Conservation (phyloP, 192 early-diverging fungal species). For the Coemansia sp. region DNA sequence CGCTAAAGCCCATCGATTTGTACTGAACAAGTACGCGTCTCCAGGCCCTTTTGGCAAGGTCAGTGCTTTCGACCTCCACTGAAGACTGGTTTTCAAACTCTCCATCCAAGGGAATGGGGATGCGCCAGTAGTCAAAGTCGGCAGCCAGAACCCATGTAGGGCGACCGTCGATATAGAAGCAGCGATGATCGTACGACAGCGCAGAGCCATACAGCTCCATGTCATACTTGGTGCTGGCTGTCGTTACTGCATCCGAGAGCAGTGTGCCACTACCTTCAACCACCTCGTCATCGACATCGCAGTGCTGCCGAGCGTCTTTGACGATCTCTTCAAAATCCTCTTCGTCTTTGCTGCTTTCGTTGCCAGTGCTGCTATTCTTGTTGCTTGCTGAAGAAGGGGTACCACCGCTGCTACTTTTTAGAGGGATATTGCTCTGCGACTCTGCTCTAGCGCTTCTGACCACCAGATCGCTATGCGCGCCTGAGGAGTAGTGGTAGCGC, state of each 20-base stretch:
- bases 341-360: slow-evolving; percentile 14
- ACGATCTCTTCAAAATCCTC: slow-evolving; percentile 40
- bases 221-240: slow-evolving; percentile 42
- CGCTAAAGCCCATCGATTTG: slow-evolving; percentile 71
- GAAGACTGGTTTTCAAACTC: not conserved
- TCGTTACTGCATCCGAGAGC: slow-evolving; percentile 32
- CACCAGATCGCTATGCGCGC: slow-evolving; percentile 34
- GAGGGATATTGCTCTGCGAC: not conserved
- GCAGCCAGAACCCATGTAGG: slow-evolving; percentile 67
- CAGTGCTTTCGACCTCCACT: not conserved
- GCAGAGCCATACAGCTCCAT: slow-evolving; percentile 36
- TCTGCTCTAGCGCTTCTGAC: slow-evolving; percentile 5
- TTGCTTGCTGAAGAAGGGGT: not conserved
- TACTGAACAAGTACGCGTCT: slow-evolving; percentile 65
- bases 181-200: slow-evolving; percentile 61
- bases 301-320: slow-evolving; percentile 31
- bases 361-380: slow-evolving; percentile 2
- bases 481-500: slow-evolving; percentile 53
- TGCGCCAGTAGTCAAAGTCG: slow-evolving; percentile 89
- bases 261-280: slow-evolving; percentile 42
- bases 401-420: not conserved
- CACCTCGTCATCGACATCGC: slow-evolving; percentile 35
- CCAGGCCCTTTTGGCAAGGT: slow-evolving; percentile 55
- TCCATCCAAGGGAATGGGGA: slow-evolving; percentile 59
- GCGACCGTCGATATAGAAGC: slow-evolving; percentile 67